phyloP scores from a whole-genome alignment of 2,329 filamentous ascomycete genomes.

The Xylariales sp. region DNA sequence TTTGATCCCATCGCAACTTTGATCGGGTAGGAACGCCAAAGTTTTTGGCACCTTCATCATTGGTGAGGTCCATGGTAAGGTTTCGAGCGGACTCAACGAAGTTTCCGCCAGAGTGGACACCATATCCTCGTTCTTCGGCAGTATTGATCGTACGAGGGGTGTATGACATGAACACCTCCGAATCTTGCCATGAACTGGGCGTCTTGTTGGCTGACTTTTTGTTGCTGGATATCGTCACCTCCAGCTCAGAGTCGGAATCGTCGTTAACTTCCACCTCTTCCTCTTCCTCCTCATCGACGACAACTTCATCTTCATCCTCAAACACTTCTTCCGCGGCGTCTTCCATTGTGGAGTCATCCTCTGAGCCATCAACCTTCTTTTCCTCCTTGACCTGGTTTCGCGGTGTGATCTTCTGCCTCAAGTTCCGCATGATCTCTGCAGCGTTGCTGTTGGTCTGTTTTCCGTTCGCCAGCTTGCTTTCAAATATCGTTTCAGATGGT shows the following conservation, averaged over 20 bases:
- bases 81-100: constrained; percentile 86
- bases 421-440: constrained; percentile 54
- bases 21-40: constrained; percentile 74
- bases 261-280: constrained; percentile 29
- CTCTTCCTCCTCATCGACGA: constrained; percentile 22
- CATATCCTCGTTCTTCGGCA: constrained; percentile 88
- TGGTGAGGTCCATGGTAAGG: constrained; percentile 86
- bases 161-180: constrained; percentile 96
- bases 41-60: constrained; percentile 76
- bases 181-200: constrained; percentile 67
- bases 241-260: constrained; percentile 47
- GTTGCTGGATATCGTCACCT: constrained; percentile 65
- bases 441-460: constrained; percentile 37
- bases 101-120: constrained; percentile 80
- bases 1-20: constrained; percentile 94
- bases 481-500: constrained; percentile 93
- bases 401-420: constrained; percentile 50
- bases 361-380: constrained; percentile 27
- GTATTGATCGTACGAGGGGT: constrained; percentile 74
- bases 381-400: constrained; percentile 33
- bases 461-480: constrained; percentile 31
- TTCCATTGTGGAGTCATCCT: constrained; percentile 19
- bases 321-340: constrained; percentile 6
- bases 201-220: constrained; percentile 44
- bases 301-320: constrained; percentile 19